Conservation (phyloP, 2,329 filamentous ascomycete genomes). For the Aspergillus neoniger region DNA sequence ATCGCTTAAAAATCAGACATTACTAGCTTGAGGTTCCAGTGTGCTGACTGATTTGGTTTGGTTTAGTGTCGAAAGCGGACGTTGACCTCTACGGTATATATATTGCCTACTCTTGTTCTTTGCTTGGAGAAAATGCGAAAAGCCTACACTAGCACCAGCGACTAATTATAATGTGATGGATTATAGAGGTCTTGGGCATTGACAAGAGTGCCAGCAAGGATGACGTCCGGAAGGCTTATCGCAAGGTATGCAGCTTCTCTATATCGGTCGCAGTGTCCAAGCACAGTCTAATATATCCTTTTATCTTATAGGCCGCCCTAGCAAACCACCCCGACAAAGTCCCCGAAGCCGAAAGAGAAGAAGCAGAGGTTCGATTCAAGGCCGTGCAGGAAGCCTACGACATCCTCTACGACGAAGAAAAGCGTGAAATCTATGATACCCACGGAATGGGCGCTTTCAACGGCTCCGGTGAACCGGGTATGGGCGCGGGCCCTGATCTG, state of each 20-base stretch:
- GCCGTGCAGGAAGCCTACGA: constrained; percentile 92
- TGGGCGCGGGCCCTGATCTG: constrained; percentile 67
- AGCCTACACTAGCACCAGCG: not conserved
- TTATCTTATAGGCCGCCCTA: constrained; percentile 64
- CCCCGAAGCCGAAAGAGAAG: constrained; percentile 76
- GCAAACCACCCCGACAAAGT: constrained; percentile 96
- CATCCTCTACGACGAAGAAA: constrained; percentile 94
- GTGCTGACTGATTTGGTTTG: constrained; percentile 21
- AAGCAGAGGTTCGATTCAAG: constrained; percentile 92
- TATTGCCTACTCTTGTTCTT: not conserved
- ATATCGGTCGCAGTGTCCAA: no score
- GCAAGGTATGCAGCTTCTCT: constrained; percentile 65
- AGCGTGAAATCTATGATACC: constrained; percentile 85
- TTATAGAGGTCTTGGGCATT: constrained; percentile 75
- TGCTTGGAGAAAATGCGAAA: not conserved
- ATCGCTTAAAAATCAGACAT: not conserved
- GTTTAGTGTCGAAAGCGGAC: constrained; percentile 40
- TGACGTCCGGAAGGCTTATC: constrained; percentile 93
- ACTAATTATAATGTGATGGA: constrained; percentile 12
- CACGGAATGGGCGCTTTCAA: constrained; percentile 97
- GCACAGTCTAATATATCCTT: not conserved
- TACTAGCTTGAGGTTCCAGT: not conserved
- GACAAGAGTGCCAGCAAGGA: constrained; percentile 69
- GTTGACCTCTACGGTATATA: constrained; percentile 64
- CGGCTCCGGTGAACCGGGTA: constrained; percentile 66